These are phyloP conservation scores for Ephemerocybe angulata DNA, from an alignment of 768 basidiomycete species.

Conservation along the genomic window DNA sequence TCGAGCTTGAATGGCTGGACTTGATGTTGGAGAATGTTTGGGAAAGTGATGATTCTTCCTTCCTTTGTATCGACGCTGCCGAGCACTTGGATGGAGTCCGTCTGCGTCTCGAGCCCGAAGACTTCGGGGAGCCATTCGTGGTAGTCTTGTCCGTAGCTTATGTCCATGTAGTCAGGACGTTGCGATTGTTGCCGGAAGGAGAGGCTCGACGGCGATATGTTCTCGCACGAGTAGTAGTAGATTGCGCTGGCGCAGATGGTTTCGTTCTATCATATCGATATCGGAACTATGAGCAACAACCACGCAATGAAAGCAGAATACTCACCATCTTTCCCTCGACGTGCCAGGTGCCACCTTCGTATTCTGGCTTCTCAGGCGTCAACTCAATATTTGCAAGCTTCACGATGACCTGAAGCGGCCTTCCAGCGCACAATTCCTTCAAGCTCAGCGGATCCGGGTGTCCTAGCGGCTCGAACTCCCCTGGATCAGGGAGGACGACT, in stretches of 20 bases:
- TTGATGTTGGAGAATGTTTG: constrained; percentile 36
- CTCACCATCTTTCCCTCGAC: constrained; percentile 19
- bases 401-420: constrained; percentile 17
- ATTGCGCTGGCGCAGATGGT: constrained; percentile 25
- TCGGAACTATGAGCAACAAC: constrained; percentile 13
- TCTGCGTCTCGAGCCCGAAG: neutral
- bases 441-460: neutral
- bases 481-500: neutral
- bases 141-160: constrained; percentile 17
- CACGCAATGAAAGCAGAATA: neutral
- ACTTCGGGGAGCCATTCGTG: constrained; percentile 17
- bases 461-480: neutral
- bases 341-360: constrained; percentile 18
- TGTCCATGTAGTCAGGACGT: neutral
- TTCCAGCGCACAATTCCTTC: constrained; percentile 13
- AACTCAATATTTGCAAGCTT: constrained; percentile 20
- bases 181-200: constrained; percentile 14
- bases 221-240: constrained; percentile 27
- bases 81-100: constrained; percentile 17
- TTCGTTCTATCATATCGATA: constrained; percentile 18
- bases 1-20: constrained; percentile 32
- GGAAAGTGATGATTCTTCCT: constrained; percentile 31
- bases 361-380: constrained; percentile 16
- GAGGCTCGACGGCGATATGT: constrained; percentile 26
- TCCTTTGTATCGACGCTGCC: constrained; percentile 27